Evolutionary conservation across 1,139 yeast genomes (phyloP).

Genomic region (Blastobotrys buckinghamii): DNA sequence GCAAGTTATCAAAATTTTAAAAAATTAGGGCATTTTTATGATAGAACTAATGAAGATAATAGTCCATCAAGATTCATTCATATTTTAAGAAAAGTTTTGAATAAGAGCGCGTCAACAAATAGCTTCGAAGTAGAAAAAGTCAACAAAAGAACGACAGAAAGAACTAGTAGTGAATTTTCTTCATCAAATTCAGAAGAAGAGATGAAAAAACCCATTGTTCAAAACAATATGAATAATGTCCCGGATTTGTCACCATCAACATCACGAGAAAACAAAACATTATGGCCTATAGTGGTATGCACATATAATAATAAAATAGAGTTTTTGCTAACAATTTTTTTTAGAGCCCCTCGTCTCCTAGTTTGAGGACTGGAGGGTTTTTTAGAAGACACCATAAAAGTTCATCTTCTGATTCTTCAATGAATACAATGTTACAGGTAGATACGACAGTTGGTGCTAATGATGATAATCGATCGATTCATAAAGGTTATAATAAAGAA

Average conservation of each 20-base stretch:
- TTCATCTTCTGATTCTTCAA: slow-evolving; percentile 50
- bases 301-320: neutral
- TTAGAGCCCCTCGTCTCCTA: slow-evolving; percentile 39
- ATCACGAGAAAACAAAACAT: neutral
- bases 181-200: neutral
- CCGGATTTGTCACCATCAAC: neutral
- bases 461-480: neutral
- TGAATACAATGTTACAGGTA: slow-evolving; percentile 2
- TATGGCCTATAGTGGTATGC: slow-evolving; percentile 3
- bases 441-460: neutral
- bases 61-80: slow-evolving; percentile 54
- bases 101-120: slow-evolving; percentile 28
- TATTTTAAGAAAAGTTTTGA: slow-evolving; percentile 44
- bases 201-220: no score
- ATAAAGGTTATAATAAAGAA: neutral
- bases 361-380: slow-evolving; percentile 38
- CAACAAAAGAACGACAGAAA: neutral
- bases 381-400: slow-evolving; percentile 56
- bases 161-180: neutral
- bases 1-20: slow-evolving; percentile 59
- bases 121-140: slow-evolving; percentile 4
- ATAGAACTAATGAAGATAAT: slow-evolving; percentile 38
- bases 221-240: no score
- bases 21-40: slow-evolving; percentile 36
- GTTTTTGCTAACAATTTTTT: neutral